Percentiles rank a stretch among this genome's conserved stretches.
Evolutionary conservation across 306 rosid genomes (phyloP).

Genomic region (barrel medic (Medicago truncatula)): MtrunA17r5.0-ANR NC_053045.1:37680501-37681000

Average conservation of each 20-base stretch:
- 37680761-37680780: slow-evolving; percentile 12
- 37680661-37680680: background rate
- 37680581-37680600: slow-evolving; percentile 33
- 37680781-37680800: background rate
- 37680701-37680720: slow-evolving; percentile 3
- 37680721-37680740: slow-evolving; percentile 2
- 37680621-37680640: slow-evolving; percentile 20
- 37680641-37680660: slow-evolving; percentile 16
- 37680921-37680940: background rate
- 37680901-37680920: background rate
- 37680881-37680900: slow-evolving; percentile 6
- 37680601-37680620: slow-evolving; percentile 34
- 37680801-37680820: background rate
- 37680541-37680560: background rate
- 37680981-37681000: background rate
- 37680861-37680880: background rate
- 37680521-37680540: background rate
- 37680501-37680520: slow-evolving; percentile 26
- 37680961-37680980: background rate
- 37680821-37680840: background rate
- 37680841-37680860: background rate
- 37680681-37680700: background rate
- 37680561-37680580: background rate
- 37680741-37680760: background rate
- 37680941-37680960: background rate